These are phyloP conservation scores for Paragyromitra xinjiangensis DNA, from an alignment of 495 filamentous ascomycete species.

Conservation along the genomic window DNA sequence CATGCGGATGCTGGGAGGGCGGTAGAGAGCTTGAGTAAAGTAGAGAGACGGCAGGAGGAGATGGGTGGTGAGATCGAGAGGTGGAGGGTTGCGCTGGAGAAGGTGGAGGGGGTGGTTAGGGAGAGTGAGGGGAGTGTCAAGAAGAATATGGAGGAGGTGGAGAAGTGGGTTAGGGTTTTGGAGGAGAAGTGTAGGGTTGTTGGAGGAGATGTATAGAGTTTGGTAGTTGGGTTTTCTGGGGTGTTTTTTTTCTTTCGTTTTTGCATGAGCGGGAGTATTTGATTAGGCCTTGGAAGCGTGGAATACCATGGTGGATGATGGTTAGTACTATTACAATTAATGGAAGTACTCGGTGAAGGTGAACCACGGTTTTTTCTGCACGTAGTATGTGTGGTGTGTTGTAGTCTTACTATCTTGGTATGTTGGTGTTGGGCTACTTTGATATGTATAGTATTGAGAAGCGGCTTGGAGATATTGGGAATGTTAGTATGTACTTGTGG, in stretches of 20 bases:
- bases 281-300: background rate
- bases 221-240: background rate
- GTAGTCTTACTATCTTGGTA: too few species aligned
- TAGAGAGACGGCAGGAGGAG: slow-evolving; percentile 82
- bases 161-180: slow-evolving; percentile 87
- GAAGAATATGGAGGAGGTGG: slow-evolving; percentile 80
- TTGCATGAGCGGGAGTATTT: slow-evolving; percentile 2
- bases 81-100: slow-evolving; percentile 84
- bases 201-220: slow-evolving; percentile 7
- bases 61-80: slow-evolving; percentile 83
- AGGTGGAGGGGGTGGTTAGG: slow-evolving; percentile 76
- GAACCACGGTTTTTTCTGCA: too few species aligned
- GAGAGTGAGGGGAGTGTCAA: slow-evolving; percentile 74
- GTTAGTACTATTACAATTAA: background rate
- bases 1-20: slow-evolving; percentile 90
- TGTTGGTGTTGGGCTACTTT: too few species aligned
- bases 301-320: background rate
- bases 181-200: slow-evolving; percentile 71
- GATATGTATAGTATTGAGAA: too few species aligned
- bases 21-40: slow-evolving; percentile 74
- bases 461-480: too few species aligned
- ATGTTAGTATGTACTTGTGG: too few species aligned
- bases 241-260: background rate
- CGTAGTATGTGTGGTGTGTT: too few species aligned
- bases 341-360: background rate